Evolutionary conservation across 306 rosid species (phyloP).

Genomic region (Vicia faba): DNA sequence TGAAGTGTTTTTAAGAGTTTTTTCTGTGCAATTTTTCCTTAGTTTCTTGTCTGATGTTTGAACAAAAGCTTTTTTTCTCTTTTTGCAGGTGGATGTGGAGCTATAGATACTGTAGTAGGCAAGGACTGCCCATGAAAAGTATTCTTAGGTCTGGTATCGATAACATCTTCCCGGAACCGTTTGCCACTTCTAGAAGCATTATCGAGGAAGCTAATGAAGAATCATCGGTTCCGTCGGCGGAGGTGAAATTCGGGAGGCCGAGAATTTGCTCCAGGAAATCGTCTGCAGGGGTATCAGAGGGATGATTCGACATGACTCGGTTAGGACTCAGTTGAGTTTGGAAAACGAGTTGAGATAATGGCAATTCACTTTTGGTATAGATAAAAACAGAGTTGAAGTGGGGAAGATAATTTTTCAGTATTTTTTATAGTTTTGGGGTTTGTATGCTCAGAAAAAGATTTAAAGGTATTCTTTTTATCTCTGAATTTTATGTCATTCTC

Average conservation of each 20-base stretch:
- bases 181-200: constrained; percentile 88
- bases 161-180: constrained; percentile 71
- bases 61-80: too few species aligned
- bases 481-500: too few species aligned
- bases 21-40: too few species aligned
- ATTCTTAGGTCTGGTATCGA: constrained; percentile 72
- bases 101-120: too few species aligned
- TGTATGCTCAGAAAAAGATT: too few species aligned
- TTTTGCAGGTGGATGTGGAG: too few species aligned
- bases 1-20: too few species aligned
- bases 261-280: constrained; percentile 96
- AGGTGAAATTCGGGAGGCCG: constrained; percentile 64
- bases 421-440: not conserved
- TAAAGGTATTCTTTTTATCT: too few species aligned
- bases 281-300: constrained; percentile 71
- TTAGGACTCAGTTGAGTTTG: constrained; percentile 39
- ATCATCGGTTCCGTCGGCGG: constrained; percentile 49
- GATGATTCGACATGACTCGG: constrained; percentile 72
- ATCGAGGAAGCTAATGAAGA: constrained; percentile 62
- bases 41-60: too few species aligned
- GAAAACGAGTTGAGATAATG: constrained; percentile 23
- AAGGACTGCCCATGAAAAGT: too few species aligned
- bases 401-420: not conserved
- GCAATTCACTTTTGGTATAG: too few species aligned
- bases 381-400: constrained; percentile 21